These are phyloP conservation scores for Boletus rex-veris DNA, from an alignment of 768 basidiomycete genomes.

Conservation along the genomic window DNA sequence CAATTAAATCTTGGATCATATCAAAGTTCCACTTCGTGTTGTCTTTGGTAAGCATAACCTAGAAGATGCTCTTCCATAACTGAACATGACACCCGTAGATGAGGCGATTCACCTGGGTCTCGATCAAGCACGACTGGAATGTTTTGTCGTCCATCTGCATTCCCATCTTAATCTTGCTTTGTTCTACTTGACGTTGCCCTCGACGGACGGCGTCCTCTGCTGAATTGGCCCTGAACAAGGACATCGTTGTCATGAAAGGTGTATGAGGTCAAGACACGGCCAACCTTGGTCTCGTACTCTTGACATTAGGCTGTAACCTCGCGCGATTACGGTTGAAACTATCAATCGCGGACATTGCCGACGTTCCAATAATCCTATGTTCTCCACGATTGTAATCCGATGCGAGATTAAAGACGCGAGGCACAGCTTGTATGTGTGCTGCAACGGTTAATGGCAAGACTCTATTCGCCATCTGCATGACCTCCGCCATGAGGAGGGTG, in stretches of 20 bases:
- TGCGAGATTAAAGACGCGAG: conserved; percentile 81
- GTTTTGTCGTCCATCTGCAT: conserved; percentile 95
- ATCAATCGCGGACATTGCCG: conserved; percentile 84
- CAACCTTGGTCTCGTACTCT: conserved; percentile 64
- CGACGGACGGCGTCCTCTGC: conserved; percentile 83
- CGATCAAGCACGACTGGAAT: conserved; percentile 80
- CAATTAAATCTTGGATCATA: conserved; percentile 79
- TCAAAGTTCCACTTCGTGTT: conserved; percentile 93
- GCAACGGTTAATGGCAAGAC: conserved; percentile 81
- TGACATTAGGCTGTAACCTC: conserved; percentile 59
- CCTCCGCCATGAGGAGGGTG: conserved; percentile 85
- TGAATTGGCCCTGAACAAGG: conserved; percentile 59
- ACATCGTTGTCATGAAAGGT: background rate
- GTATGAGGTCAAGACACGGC: conserved; percentile 7
- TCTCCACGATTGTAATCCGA: conserved; percentile 75
- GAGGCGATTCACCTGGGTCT: conserved; percentile 65
- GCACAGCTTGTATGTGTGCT: conserved; percentile 82
- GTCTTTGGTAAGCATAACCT: conserved; percentile 88
- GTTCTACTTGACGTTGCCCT: conserved; percentile 88
- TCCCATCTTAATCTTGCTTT: conserved; percentile 82
- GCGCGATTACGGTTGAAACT: conserved; percentile 89
- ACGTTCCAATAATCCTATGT: conserved; percentile 77
- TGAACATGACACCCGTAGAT: background rate
- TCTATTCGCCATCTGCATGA: conserved; percentile 83
- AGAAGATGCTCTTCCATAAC: conserved; percentile 1